Percentiles rank a stretch among this genome's conserved stretches.
Conservation (phyloP, 805 yeast genomes). For the Candida palmyrensis region DNA sequence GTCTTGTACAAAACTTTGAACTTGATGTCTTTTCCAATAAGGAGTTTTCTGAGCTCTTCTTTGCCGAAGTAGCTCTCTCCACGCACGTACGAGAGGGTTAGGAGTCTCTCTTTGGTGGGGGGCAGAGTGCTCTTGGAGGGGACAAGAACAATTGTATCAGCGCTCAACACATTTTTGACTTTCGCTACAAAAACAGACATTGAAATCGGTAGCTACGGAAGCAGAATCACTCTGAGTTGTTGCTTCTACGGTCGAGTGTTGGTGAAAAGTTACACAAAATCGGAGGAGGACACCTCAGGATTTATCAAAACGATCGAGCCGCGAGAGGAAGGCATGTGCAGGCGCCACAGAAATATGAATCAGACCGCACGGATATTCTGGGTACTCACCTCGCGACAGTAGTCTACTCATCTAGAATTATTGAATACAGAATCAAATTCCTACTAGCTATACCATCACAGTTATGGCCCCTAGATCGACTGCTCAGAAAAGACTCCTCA, state of each 20-base stretch:
- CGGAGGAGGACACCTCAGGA: not conserved
- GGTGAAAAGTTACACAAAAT: constrained; percentile 3
- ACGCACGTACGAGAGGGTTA: constrained; percentile 61
- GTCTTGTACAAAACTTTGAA: constrained; percentile 53
- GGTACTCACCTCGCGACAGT: too few species aligned
- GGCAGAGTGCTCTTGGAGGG: constrained; percentile 42
- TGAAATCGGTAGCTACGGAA: not conserved
- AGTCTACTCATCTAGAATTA: too few species aligned
- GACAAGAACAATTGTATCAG: constrained; percentile 61
- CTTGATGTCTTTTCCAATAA: constrained; percentile 61
- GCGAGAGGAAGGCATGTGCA: too few species aligned
- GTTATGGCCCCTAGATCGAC: constrained; percentile 40
- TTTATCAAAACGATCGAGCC: too few species aligned
- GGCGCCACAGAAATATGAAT: too few species aligned
- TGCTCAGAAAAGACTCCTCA: constrained; percentile 82
- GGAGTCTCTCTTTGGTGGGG: constrained; percentile 49
- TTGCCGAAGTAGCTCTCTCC: constrained; percentile 60
- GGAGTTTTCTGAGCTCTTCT: constrained; percentile 55
- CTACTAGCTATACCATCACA: too few species aligned
- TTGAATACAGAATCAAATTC: too few species aligned
- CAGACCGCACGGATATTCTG: too few species aligned
- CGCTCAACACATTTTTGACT: constrained; percentile 66
- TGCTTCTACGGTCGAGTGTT: not conserved
- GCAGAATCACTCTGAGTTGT: not conserved
- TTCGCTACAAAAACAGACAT: constrained; percentile 39